Base-by-base conservation (phyloP, 1,139 yeast genomes). In the Lodderomyces orthopsilosis region DNA sequence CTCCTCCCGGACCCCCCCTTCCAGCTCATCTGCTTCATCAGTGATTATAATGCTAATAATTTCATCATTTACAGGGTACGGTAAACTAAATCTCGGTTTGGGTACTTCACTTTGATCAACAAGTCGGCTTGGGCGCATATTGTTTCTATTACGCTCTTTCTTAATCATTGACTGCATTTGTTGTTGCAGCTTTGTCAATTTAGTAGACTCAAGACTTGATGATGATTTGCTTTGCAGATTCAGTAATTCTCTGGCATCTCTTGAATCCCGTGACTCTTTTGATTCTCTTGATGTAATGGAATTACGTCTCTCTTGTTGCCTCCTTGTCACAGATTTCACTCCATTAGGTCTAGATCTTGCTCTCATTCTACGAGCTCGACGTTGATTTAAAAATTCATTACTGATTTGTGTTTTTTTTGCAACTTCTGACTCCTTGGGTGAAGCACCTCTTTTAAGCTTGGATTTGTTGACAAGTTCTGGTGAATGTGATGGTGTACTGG, bases 1-100 rank as follows among this genome's bases (percentile, higher is more conserved):
- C 15, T 6, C 14, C 6, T 3, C 4, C 4, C n/a, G n/a, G n/a
- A n/a, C n/a, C n/a, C 18, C 10, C 12, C 15, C 34, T 30, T 21
- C 38, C 7, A 19, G 26, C 34, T 38, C 41, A 34, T 26, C 35
- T 23, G 21, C 19, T 4, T 22, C 22, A 19, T 41, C 42, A 3
- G 33, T 28, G 8, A 43, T 40, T 13, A 39, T 32, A 21, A 39
- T 33, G 17, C 41, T 39, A 4, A 39, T 32, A 17, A 39, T 32
- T 9, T 39, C 41, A 38, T 46, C 49, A 35, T 42, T 21, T 12
- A 46, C 35, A 6, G 49, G 49, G 21, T 46, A 46, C 13, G 49
- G 49, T 19, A 32, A 14, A 9, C 10, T 37, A 12, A 17, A 14
- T 21, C 15, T 27, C 22, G 37, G 37, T 22, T 35, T 35, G 3